phyloP scores from a whole-genome alignment of 441 rosid species.

The Eutrema salsugineum region DNA sequence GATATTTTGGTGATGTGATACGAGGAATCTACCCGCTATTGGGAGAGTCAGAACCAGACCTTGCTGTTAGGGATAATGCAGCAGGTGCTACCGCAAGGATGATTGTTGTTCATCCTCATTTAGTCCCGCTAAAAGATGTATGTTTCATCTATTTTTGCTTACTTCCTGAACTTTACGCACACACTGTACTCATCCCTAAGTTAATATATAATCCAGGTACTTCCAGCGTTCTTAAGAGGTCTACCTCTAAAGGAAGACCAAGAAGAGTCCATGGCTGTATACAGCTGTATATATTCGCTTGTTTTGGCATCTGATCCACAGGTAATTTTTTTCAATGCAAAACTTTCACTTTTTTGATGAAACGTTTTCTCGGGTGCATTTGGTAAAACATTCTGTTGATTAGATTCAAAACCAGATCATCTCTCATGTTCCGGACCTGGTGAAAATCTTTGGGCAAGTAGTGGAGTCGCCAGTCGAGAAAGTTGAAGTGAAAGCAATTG shows the following conservation, averaged over 20 bases:
- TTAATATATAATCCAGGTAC: constrained; percentile 52
- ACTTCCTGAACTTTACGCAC: not conserved
- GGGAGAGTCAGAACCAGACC: constrained; percentile 93
- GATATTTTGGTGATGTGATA: constrained; percentile 77
- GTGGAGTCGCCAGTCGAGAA: constrained; percentile 79
- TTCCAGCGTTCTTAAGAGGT: constrained; percentile 83
- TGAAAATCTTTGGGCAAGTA: constrained; percentile 87
- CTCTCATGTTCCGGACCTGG: constrained; percentile 75
- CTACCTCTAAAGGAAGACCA: constrained; percentile 96
- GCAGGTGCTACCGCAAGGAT: constrained; percentile 99
- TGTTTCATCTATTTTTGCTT: not conserved
- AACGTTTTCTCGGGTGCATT: not conserved
- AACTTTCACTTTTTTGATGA: not conserved
- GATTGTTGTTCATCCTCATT: constrained; percentile 88
- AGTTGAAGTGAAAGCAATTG: constrained; percentile 78
- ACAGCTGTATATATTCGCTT: constrained; percentile 77
- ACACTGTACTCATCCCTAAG: constrained; percentile 5
- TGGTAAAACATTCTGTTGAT: not conserved
- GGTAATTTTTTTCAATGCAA: constrained; percentile 35
- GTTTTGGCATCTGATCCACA: constrained; percentile 83
- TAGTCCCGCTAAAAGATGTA: constrained; percentile 64
- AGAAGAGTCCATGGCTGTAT: constrained; percentile 95
- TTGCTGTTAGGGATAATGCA: constrained; percentile 96
- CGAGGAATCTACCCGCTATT: constrained; percentile 78
- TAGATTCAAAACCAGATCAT: constrained; percentile 56